Conservation (phyloP, 2,329 filamentous ascomycete genomes). For the Delphinella strobiligena region DNA sequence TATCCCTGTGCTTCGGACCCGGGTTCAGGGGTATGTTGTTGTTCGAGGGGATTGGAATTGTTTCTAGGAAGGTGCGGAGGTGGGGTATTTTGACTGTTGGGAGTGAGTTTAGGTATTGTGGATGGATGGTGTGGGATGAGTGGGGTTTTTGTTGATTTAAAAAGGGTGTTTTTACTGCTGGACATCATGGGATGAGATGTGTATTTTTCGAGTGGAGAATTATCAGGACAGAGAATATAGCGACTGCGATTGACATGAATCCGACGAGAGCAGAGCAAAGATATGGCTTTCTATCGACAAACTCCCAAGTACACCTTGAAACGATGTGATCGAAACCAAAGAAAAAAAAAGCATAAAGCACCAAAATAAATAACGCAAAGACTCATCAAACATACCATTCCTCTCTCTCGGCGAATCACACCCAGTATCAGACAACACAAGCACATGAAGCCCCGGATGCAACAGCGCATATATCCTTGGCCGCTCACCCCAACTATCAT, state of each 20-base stretch:
- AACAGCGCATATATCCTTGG: constrained; percentile 37
- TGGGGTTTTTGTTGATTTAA: too few relatives aligned
- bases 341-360: too few relatives aligned
- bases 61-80: constrained; percentile 31
- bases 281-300: too few relatives aligned
- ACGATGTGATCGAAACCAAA: too few relatives aligned
- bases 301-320: too few relatives aligned
- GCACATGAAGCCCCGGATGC: constrained; percentile 18
- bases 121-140: too few relatives aligned
- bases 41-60: constrained; percentile 25
- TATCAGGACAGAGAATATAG: too few relatives aligned
- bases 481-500: constrained; percentile 31
- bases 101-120: neutral
- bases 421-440: constrained; percentile 36
- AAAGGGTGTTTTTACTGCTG: too few relatives aligned
- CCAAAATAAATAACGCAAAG: neutral
- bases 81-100: constrained; percentile 18
- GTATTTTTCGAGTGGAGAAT: too few relatives aligned
- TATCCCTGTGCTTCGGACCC: constrained; percentile 20
- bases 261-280: too few relatives aligned
- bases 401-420: constrained; percentile 26
- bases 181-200: too few relatives aligned
- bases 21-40: constrained; percentile 26
- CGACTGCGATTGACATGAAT: too few relatives aligned
- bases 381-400: constrained; percentile 10